phyloP scores from a whole-genome alignment of 2,329 filamentous ascomycete species.

The Cytospora paraplurivora region DNA sequence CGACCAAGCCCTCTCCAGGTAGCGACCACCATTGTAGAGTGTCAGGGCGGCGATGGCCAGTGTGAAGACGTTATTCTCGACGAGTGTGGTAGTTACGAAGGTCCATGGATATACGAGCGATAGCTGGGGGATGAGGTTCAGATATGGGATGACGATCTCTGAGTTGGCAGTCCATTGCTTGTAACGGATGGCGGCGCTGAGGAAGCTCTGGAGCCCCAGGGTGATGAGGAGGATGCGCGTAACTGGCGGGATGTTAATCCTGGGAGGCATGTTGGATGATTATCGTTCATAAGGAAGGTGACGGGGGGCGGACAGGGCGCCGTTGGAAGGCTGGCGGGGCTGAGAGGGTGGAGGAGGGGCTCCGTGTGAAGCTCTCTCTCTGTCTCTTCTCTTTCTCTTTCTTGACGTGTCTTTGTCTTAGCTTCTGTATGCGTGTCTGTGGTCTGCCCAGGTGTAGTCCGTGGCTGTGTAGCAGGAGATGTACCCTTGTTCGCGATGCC shows the following conservation, averaged over 20 bases:
- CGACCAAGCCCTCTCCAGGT: constrained; percentile 95
- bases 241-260: constrained; percentile 90
- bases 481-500: background rate
- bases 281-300: background rate
- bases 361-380: constrained; percentile 6
- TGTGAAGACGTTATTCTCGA: constrained; percentile 92
- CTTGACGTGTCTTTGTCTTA: too few species aligned
- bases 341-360: background rate
- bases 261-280: constrained; percentile 63
- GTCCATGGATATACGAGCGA: constrained; percentile 94
- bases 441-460: too few species aligned
- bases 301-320: background rate
- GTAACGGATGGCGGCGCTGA: constrained; percentile 79
- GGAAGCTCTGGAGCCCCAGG: constrained; percentile 74
- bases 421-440: too few species aligned
- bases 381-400: background rate
- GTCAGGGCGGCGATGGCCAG: constrained; percentile 75
- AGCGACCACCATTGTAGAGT: constrained; percentile 88
- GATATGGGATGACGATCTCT: constrained; percentile 77
- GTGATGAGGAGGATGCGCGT: constrained; percentile 79
- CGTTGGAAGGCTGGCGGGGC: constrained; percentile 6
- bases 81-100: constrained; percentile 79
- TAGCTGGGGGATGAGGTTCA: constrained; percentile 81
- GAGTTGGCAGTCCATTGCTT: constrained; percentile 65
- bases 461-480: background rate